Evolutionary conservation across 2,329 filamentous ascomycete genomes (phyloP).

Genomic region (Graphiopsis chlorocephala): DNA sequence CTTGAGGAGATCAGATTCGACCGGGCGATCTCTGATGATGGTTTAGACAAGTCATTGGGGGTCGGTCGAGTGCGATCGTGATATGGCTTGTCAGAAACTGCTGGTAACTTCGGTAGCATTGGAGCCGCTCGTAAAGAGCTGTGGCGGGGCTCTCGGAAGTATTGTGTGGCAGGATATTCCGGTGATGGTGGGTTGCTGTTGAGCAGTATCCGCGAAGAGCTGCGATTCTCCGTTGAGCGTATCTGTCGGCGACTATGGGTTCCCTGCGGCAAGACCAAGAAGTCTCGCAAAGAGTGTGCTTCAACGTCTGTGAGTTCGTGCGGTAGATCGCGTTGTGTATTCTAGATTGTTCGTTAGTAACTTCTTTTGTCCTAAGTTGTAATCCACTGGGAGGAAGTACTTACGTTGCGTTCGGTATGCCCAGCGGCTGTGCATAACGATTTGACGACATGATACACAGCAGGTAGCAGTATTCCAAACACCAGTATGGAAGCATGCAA

Average conservation of each 20-base stretch:
- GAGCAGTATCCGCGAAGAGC: background rate
- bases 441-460: background rate
- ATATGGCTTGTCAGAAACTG: background rate
- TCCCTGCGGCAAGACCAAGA: background rate
- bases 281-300: background rate
- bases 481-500: background rate
- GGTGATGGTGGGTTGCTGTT: background rate
- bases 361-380: background rate
- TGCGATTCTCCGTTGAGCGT: background rate
- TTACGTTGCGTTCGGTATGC: background rate
- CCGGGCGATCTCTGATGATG: background rate
- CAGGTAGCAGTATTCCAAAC: background rate
- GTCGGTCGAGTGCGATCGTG: background rate
- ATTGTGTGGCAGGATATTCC: background rate
- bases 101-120: background rate
- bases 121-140: background rate
- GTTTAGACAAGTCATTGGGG: background rate
- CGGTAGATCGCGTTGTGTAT: background rate
- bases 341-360: background rate
- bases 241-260: background rate
- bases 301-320: background rate
- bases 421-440: background rate
- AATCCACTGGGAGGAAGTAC: background rate
- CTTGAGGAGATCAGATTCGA: background rate
- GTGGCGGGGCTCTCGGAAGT: constrained; percentile 10